Conservation (phyloP, 192 early-diverging fungal genomes). For the Gorgonomyces haynaldii region DNA sequence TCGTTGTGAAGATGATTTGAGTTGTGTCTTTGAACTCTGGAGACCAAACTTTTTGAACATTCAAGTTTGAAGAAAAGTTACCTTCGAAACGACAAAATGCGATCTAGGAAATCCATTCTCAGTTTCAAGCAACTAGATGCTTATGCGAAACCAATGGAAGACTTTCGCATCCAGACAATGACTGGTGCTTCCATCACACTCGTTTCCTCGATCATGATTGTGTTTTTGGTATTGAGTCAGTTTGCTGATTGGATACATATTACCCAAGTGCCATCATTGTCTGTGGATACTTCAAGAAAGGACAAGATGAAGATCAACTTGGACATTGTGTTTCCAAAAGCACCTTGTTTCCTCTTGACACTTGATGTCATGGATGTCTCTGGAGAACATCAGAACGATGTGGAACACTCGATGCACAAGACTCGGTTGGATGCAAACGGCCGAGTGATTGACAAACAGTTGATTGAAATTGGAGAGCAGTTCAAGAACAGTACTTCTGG, state of each 20-base stretch:
- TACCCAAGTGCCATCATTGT: slow-evolving; percentile 57
- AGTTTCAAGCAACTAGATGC: too few species aligned
- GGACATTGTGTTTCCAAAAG: slow-evolving; percentile 81
- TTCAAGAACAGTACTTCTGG: too few species aligned
- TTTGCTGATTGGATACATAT: slow-evolving; percentile 66
- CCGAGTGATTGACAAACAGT: slow-evolving; percentile 43
- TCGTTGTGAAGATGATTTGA: neutral
- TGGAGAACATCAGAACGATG: slow-evolving; percentile 73
- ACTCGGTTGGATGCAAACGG: slow-evolving; percentile 59
- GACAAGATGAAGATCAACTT: slow-evolving; percentile 83
- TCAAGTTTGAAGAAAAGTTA: too few species aligned
- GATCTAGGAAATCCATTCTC: neutral
- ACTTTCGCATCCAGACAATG: slow-evolving; percentile 75
- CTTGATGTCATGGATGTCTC: slow-evolving; percentile 93
- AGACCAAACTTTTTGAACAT: too few species aligned
- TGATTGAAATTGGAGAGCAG: too few species aligned
- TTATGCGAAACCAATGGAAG: slow-evolving; percentile 94
- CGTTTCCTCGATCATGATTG: slow-evolving; percentile 57
- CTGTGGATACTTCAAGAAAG: slow-evolving; percentile 72
- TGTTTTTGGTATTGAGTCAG: slow-evolving; percentile 67
- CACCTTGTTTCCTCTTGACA: slow-evolving; percentile 84
- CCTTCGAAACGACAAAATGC: too few species aligned
- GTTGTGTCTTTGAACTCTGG: slow-evolving; percentile 6
- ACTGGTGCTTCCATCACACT: slow-evolving; percentile 76
- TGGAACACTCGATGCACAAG: slow-evolving; percentile 71